Conservation (phyloP, 345 rosid species). For the Brassica carinata region DNA sequence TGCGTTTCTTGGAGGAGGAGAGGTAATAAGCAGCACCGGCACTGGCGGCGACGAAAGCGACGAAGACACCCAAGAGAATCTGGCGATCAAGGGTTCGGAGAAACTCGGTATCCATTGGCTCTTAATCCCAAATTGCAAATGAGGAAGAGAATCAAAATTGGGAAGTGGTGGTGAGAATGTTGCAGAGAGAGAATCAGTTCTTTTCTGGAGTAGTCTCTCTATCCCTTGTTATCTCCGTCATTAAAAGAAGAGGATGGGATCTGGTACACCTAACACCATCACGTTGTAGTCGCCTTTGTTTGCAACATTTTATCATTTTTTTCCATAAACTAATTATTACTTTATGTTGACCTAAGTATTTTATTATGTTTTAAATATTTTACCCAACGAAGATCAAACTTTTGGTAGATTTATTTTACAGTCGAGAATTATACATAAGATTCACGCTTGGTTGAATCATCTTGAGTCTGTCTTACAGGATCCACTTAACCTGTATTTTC, state of each 20-base stretch:
- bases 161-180: neutral
- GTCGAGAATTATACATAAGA: too few relatives aligned
- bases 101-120: slow-evolving; percentile 61
- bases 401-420: too few relatives aligned
- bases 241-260: slow-evolving; percentile 21
- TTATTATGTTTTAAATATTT: too few relatives aligned
- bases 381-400: too few relatives aligned
- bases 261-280: slow-evolving; percentile 40
- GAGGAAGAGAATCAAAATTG: neutral
- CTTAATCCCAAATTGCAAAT: neutral
- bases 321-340: neutral
- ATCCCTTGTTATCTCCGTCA: slow-evolving; percentile 34
- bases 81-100: slow-evolving; percentile 68
- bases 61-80: slow-evolving; percentile 70
- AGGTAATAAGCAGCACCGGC: slow-evolving; percentile 62
- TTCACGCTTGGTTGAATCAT: too few relatives aligned
- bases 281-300: slow-evolving; percentile 13
- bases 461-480: too few relatives aligned
- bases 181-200: neutral
- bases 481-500: too few relatives aligned
- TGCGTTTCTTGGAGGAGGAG: slow-evolving; percentile 66
- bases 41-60: slow-evolving; percentile 66
- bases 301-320: neutral
- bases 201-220: neutral
- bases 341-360: neutral